Evolutionary conservation across 345 rosid genomes (phyloP).

Genomic region (Kernera saxatilis): DNA sequence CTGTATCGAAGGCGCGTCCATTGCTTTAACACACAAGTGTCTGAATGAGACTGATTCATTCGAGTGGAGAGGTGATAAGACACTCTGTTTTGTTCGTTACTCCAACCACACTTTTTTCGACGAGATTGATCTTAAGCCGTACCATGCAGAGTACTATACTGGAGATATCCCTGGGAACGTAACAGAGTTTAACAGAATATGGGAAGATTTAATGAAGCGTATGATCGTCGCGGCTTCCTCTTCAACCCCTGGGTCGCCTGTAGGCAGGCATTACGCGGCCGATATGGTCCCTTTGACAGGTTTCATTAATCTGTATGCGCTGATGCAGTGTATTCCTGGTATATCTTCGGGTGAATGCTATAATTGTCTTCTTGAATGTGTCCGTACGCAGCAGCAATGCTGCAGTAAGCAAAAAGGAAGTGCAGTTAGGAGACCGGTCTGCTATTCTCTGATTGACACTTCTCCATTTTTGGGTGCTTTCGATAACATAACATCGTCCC

Average conservation of each 20-base stretch:
- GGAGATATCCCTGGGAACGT: background rate
- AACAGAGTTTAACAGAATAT: background rate
- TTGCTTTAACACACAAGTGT: conserved; percentile 16
- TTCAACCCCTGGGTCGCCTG: background rate
- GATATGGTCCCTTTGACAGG: background rate
- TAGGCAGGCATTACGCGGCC: background rate
- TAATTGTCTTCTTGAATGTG: background rate
- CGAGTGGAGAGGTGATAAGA: conserved; percentile 1
- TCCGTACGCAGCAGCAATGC: background rate
- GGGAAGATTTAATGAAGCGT: background rate
- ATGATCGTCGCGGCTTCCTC: background rate
- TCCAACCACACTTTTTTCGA: conserved; percentile 23
- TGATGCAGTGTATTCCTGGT: conserved; percentile 16
- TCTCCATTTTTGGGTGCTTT: background rate
- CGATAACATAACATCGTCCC: background rate
- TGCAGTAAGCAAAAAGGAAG: background rate
- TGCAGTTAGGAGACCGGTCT: background rate
- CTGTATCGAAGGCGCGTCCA: background rate
- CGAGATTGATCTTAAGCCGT: background rate
- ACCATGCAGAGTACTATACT: background rate
- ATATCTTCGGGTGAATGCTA: background rate
- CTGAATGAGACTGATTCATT: conserved; percentile 6
- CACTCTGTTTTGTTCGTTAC: conserved; percentile 37
- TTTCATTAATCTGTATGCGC: background rate
- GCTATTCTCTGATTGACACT: background rate